A percentile compares a stretch with the other conserved stretches of the same genome.
These are phyloP conservation scores for Fraxinus ornus DNA, from an alignment of 305 asterid species.

Conservation along the genomic window DNA sequence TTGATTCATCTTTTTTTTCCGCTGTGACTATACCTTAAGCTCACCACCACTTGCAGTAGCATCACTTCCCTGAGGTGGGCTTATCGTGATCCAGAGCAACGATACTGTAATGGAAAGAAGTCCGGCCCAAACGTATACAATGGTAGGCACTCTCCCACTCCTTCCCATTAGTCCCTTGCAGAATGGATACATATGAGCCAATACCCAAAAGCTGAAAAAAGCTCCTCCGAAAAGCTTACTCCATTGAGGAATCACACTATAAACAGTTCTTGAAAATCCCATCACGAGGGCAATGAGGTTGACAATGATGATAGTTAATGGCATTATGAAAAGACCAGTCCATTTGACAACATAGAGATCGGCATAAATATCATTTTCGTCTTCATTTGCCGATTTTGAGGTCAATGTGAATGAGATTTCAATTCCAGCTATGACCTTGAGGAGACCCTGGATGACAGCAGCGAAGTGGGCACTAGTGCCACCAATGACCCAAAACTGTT, in stretches of 20 bases:
- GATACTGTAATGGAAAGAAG: constrained; percentile 78
- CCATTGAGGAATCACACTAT: constrained; percentile 89
- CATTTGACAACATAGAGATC: constrained; percentile 80
- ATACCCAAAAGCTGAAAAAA: constrained; percentile 90
- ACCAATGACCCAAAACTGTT: constrained; percentile 94
- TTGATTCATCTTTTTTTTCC: neutral
- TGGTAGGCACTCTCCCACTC: constrained; percentile 77
- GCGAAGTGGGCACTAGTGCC: constrained; percentile 85
- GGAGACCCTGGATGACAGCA: constrained; percentile 85
- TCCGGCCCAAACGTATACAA: constrained; percentile 83
- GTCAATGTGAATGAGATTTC: constrained; percentile 88
- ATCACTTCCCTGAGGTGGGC: constrained; percentile 45
- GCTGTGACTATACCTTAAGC: constrained; percentile 23
- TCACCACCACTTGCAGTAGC: neutral
- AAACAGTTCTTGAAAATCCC: constrained; percentile 62
- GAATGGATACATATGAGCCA: constrained; percentile 86
- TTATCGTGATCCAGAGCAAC: constrained; percentile 66
- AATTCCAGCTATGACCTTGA: constrained; percentile 79
- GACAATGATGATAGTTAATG: constrained; percentile 54
- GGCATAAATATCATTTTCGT: constrained; percentile 72
- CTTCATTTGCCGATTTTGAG: constrained; percentile 66
- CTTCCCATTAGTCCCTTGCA: constrained; percentile 90
- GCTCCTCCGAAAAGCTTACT: constrained; percentile 81
- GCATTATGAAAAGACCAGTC: constrained; percentile 78
- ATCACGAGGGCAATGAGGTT: constrained; percentile 69